phyloP scores from a whole-genome alignment of 805 yeast species.

The Candida coleopterorum region DNA sequence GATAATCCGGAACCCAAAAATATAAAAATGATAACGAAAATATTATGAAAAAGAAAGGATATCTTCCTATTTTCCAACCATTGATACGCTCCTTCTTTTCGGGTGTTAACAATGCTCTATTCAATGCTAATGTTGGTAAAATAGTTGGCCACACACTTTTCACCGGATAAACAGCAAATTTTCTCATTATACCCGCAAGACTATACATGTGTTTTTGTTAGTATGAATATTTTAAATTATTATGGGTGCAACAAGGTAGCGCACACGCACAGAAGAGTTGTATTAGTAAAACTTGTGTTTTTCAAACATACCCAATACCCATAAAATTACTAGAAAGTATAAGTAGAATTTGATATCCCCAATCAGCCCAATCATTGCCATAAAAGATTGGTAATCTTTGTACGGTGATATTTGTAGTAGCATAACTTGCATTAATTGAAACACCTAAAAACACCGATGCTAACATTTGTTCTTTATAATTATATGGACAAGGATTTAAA shows the following conservation, averaged over 20 bases:
- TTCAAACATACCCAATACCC: slow-evolving; percentile 22
- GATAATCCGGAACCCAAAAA: slow-evolving; percentile 43
- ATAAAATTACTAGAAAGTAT: slow-evolving; percentile 19
- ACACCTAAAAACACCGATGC: slow-evolving; percentile 45
- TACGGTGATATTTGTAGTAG: slow-evolving; percentile 22
- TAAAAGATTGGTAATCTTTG: slow-evolving; percentile 20
- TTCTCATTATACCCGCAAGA: slow-evolving; percentile 25
- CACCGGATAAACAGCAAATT: slow-evolving; percentile 22
- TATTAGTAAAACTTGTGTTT: too few species aligned
- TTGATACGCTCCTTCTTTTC: slow-evolving; percentile 22
- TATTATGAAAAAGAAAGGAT: slow-evolving; percentile 16
- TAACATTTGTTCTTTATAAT: slow-evolving; percentile 61
- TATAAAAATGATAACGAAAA: slow-evolving; percentile 31
- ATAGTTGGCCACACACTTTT: slow-evolving; percentile 24
- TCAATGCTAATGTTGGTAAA: slow-evolving; percentile 26
- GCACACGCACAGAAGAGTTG: too few species aligned
- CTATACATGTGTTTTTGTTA: not conserved
- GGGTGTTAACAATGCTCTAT: slow-evolving; percentile 20
- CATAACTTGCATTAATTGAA: slow-evolving; percentile 19
- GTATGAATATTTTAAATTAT: not conserved
- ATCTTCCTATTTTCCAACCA: slow-evolving; percentile 27
- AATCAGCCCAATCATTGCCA: slow-evolving; percentile 20
- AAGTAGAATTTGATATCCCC: slow-evolving; percentile 22
- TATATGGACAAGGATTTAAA: slow-evolving; percentile 53
- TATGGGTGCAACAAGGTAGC: too few species aligned